A percentile compares a stretch with the other conserved stretches of the same genome.
These are phyloP conservation scores for Ceratocystis alfenasii DNA, from an alignment of 2,329 filamentous ascomycete species.

Conservation along the genomic window DNA sequence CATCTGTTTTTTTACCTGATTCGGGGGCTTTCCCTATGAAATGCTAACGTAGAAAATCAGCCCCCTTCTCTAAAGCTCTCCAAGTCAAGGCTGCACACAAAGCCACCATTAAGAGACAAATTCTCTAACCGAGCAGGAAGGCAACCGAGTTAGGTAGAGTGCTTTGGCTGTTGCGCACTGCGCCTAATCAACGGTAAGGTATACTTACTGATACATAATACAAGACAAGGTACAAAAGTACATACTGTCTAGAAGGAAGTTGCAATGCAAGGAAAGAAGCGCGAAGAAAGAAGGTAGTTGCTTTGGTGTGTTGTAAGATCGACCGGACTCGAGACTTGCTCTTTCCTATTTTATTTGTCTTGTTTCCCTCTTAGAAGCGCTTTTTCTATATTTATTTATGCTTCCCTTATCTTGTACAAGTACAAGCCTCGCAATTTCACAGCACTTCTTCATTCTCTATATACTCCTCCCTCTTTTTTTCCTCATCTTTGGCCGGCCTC, in stretches of 20 bases:
- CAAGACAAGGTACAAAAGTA: neutral
- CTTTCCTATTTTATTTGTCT: neutral
- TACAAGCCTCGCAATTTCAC: neutral
- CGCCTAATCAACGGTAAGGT: neutral
- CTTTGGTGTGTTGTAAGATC: neutral
- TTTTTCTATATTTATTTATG: neutral
- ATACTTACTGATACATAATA: neutral
- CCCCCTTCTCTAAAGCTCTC: too few species aligned
- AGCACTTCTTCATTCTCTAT: neutral
- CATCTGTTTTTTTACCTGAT: too few species aligned
- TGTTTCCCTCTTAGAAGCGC: neutral
- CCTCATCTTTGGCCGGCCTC: constrained; percentile 3
- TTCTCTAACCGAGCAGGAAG: neutral
- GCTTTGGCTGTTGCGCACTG: too few species aligned
- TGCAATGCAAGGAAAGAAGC: neutral
- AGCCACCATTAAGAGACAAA: too few species aligned
- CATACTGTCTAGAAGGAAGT: neutral
- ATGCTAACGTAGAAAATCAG: too few species aligned
- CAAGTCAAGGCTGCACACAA: too few species aligned
- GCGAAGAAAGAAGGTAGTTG: neutral
- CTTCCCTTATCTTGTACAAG: neutral
- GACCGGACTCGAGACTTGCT: neutral
- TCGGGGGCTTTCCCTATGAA: too few species aligned
- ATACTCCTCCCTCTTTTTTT: neutral
- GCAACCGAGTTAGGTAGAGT: too few species aligned